phyloP scores from a whole-genome alignment of 2,329 filamentous ascomycete species.

The Pseudogymnoascus verrucosus region DNA sequence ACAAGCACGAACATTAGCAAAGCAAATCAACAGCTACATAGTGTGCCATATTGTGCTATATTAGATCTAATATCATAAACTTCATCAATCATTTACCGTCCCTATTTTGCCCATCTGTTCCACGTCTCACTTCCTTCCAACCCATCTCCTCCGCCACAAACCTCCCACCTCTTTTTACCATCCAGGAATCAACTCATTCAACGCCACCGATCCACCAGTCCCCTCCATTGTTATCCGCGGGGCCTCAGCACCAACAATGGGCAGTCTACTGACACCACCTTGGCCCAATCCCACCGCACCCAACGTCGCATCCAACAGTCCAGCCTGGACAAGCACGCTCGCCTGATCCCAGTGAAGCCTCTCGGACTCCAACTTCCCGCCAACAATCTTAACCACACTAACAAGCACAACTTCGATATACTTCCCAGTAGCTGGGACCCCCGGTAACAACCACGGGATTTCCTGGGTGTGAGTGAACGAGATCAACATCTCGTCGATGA shows the following conservation, averaged over 20 bases:
- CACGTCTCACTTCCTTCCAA: background rate
- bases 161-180: background rate
- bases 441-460: conserved; percentile 55
- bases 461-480: conserved; percentile 48
- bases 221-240: conserved; percentile 9
- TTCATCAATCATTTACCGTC: background rate
- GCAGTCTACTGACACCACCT: conserved; percentile 11
- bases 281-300: conserved; percentile 13
- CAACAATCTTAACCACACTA: conserved; percentile 54
- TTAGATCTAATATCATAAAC: background rate
- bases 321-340: conserved; percentile 53
- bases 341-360: conserved; percentile 63
- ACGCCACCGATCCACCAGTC: background rate
- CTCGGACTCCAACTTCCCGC: conserved; percentile 57
- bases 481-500: conserved; percentile 56
- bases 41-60: background rate
- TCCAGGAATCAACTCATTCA: background rate
- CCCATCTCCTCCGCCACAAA: background rate
- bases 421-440: conserved; percentile 47
- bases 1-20: background rate
- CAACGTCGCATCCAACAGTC: conserved; percentile 35
- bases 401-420: conserved; percentile 47
- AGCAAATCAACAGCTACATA: background rate
- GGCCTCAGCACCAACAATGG: conserved; percentile 19
- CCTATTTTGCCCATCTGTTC: background rate